phyloP scores from a whole-genome alignment of 371 early-diverging fungal species.

The Lichtheimia ornata region DNA sequence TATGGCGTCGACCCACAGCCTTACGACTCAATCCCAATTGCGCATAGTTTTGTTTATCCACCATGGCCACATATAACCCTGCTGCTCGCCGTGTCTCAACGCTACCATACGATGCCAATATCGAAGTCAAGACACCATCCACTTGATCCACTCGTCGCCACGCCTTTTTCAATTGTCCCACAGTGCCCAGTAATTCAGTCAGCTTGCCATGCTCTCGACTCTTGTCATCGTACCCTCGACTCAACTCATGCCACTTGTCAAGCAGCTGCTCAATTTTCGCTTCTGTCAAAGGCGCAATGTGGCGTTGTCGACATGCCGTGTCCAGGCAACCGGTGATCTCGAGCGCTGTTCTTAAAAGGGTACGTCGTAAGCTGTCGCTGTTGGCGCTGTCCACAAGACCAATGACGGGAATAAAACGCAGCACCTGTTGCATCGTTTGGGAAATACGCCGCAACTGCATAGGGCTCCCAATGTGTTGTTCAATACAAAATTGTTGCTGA shows the following conservation, averaged over 20 bases:
- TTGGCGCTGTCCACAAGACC: constrained; percentile 13
- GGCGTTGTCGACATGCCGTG: constrained; percentile 20
- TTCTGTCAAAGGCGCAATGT: constrained; percentile 10
- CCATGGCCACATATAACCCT: constrained; percentile 16
- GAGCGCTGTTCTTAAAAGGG: constrained; percentile 9
- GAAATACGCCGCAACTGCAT: constrained; percentile 22
- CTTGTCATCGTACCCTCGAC: constrained; percentile 28
- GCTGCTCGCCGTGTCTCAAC: constrained; percentile 6
- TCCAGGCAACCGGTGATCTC: constrained; percentile 19
- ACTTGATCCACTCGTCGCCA: constrained; percentile 26
- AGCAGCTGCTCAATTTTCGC: constrained; percentile 14
- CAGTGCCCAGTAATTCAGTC: constrained; percentile 15
- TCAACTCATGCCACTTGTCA: constrained; percentile 30
- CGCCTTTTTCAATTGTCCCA: constrained; percentile 14
- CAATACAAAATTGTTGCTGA: constrained; percentile 22
- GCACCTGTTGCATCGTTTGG: constrained; percentile 23
- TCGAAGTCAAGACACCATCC: constrained; percentile 20
- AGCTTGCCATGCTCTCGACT: constrained; percentile 24
- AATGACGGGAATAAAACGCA: constrained; percentile 11
- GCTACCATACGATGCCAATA: constrained; percentile 15
- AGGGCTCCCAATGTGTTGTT: constrained; percentile 18
- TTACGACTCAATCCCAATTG: constrained; percentile 25
- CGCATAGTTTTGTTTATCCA: constrained; percentile 27
- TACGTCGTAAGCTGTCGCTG: constrained; percentile 15
- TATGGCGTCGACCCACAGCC: constrained; percentile 19